Base-by-base conservation (phyloP, 1,284 basidiomycete species). In the Caloboletus inedulis region DNA sequence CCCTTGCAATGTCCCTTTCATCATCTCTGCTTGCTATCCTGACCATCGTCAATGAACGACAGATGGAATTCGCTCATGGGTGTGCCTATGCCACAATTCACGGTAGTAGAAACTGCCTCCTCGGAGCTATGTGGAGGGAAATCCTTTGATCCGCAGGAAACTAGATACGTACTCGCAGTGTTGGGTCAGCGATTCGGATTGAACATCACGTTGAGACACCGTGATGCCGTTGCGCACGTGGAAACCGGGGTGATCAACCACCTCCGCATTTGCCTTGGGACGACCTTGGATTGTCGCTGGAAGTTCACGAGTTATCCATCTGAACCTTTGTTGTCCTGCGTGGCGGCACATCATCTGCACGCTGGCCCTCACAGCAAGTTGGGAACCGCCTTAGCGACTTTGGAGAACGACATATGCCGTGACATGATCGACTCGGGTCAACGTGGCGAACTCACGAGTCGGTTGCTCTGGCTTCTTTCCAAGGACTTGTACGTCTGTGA, bases 381-480 rank as follows among this genome's bases (percentile, higher is more conserved):
- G 21, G 23, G 21, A 18, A 27, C 21, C 6, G 13, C 42, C 19
- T 27, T 57, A 14, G 14, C 2, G n/a, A 27, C 31, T 7, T 31
- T 35, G n/a, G 31, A 18, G 10, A 16, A 33, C 1, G 2, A 8
- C 16, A 21, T 33, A 18, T 4, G 4, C 13, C 7, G 10, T 34
- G 46, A 12, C 0, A 4, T 52, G 18, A 31, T 41, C 16, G 46
- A 40, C 4, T 31, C 31, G 21, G 54, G 36, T 21, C 47, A 35
- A 42, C 30, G 21, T 7, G 34, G 35, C 4, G 43, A 40, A 41
- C 33, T 54, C 6, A 35, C 21, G 3, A 40, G 43, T 19, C 33
- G 36, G 8, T 35, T 57, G 2, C n/a, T 52, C 23, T 57, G 54
- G 54, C 54, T 56, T 16, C 43, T 42, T 6, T 21, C 47, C n/a